phyloP scores from a whole-genome alignment of 306 rosid species.

The Ammopiptanthus mongolicus region DNA sequence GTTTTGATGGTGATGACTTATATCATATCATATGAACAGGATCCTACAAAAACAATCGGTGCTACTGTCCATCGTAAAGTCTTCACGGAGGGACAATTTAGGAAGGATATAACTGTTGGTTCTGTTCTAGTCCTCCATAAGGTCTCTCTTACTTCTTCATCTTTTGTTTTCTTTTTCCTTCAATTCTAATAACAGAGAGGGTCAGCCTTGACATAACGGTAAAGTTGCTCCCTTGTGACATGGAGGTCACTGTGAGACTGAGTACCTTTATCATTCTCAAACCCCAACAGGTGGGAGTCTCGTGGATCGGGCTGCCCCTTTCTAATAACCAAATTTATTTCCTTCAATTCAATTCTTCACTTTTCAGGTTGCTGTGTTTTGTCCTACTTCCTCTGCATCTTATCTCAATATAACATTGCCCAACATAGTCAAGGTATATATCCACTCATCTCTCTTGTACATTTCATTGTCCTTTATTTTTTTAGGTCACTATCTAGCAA shows the following conservation, averaged over 20 bases:
- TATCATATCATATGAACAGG: constrained; percentile 36
- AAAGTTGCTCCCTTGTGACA: too few species aligned
- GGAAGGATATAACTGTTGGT: constrained; percentile 57
- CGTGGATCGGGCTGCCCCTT: too few species aligned
- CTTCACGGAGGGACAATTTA: constrained; percentile 34
- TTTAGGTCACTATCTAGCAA: too few species aligned
- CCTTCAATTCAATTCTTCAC: not conserved
- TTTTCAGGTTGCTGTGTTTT: constrained; percentile 70
- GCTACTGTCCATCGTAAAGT: constrained; percentile 70
- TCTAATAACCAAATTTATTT: not conserved
- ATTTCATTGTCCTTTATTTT: not conserved
- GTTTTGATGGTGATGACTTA: not conserved
- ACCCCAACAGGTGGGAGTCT: too few species aligned
- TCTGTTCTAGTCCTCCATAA: constrained; percentile 65
- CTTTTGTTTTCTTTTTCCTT: not conserved
- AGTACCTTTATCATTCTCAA: too few species aligned
- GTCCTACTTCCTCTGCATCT: constrained; percentile 47
- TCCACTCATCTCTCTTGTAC: constrained; percentile 1
- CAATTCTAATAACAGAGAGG: too few species aligned
- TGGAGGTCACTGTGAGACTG: too few species aligned
- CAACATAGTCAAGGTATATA: constrained; percentile 66
- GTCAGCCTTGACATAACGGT: too few species aligned
- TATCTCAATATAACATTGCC: constrained; percentile 61
- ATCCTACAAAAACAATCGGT: constrained; percentile 54
- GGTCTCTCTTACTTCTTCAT: constrained; percentile 30